phyloP scores from a whole-genome alignment of 257 asterid genomes.

The Fraxinus americana region DNA sequence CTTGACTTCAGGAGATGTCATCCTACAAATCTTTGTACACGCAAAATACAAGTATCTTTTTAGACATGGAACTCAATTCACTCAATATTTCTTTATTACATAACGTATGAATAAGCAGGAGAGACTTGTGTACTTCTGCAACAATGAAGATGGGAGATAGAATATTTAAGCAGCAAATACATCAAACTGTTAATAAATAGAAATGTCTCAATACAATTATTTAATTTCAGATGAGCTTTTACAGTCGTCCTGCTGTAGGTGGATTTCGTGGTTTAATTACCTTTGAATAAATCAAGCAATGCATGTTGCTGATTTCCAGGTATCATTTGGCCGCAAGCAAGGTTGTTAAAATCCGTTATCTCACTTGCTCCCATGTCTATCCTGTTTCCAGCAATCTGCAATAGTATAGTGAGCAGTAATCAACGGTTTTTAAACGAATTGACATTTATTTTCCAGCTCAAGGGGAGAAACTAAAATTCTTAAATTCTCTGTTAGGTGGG shows the following conservation, averaged over 20 bases:
- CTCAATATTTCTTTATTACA: too few relatives aligned
- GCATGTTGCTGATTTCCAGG: neutral
- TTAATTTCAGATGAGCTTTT: neutral
- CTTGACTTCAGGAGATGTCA: too few relatives aligned
- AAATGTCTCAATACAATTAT: neutral
- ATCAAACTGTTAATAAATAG: too few relatives aligned
- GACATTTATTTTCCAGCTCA: neutral
- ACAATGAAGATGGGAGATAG: too few relatives aligned
- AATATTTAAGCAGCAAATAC: too few relatives aligned
- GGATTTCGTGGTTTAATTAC: neutral
- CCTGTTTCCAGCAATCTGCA: constrained; percentile 21
- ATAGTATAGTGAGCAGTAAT: neutral
- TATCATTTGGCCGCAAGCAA: constrained; percentile 12
- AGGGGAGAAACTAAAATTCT: neutral
- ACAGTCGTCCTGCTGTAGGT: neutral
- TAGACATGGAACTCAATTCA: too few relatives aligned
- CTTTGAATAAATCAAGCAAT: neutral
- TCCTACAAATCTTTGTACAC: too few relatives aligned
- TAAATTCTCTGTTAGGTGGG: neutral
- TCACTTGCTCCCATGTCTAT: neutral
- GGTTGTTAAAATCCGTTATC: constrained; percentile 24
- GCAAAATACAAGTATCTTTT: too few relatives aligned
- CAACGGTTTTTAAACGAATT: neutral
- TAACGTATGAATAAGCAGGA: too few relatives aligned
- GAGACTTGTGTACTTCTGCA: too few relatives aligned